These are phyloP conservation scores for Saraca asoca DNA, from an alignment of 331 rosid species.

Conservation along the genomic window DNA sequence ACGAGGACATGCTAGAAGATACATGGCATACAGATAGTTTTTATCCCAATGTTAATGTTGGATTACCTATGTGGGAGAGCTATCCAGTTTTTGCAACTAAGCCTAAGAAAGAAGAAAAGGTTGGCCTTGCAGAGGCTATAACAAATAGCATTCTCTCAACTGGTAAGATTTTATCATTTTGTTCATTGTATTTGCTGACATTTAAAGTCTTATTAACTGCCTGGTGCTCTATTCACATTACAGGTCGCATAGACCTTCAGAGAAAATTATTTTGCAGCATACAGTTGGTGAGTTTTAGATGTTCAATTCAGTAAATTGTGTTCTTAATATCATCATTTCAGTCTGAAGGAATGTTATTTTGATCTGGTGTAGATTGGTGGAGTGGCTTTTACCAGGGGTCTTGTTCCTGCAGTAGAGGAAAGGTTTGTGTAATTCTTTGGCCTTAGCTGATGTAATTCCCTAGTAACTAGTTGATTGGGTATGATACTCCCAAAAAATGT, in stretches of 20 bases:
- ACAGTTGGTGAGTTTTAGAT: constrained; percentile 75
- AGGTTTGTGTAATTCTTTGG: constrained; percentile 58
- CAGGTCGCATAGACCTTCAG: constrained; percentile 96
- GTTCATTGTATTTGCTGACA: constrained; percentile 11
- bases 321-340: constrained; percentile 30
- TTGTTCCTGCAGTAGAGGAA: constrained; percentile 87
- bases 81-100: constrained; percentile 72
- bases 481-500: too few relatives aligned
- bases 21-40: constrained; percentile 79
- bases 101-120: constrained; percentile 90
- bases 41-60: constrained; percentile 66
- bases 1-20: constrained; percentile 94
- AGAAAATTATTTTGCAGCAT: constrained; percentile 94
- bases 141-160: constrained; percentile 87
- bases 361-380: constrained; percentile 76
- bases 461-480: constrained; percentile 23
- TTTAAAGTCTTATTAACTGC: constrained; percentile 36
- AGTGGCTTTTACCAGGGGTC: constrained; percentile 82
- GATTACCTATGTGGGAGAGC: constrained; percentile 85
- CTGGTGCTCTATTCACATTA: constrained; percentile 32
- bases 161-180: constrained; percentile 43
- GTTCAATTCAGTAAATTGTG: constrained; percentile 28
- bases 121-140: constrained; percentile 94
- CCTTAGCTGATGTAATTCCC: constrained; percentile 19
- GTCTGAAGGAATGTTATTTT: constrained; percentile 38